A percentile compares a stretch with the other conserved stretches of the same genome.
phyloP scores from a whole-genome alignment of 2,329 filamentous ascomycete species.

The Fusarium redolens region DNA sequence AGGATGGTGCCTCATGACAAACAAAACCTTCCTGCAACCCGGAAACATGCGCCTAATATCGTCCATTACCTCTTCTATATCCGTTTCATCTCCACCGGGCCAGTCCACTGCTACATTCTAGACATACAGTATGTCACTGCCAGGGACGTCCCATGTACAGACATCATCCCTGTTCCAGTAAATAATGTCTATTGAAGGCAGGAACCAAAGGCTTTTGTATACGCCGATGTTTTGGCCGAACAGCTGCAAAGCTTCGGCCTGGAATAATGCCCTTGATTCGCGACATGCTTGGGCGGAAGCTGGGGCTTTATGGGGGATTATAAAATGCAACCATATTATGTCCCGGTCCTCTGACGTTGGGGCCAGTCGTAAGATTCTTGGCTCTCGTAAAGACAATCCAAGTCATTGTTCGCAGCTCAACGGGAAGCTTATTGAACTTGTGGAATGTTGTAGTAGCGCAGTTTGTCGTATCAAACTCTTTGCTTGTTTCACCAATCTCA shows the following conservation, averaged over 20 bases:
- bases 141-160: background rate
- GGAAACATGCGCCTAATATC: background rate
- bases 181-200: background rate
- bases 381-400: background rate
- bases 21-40: background rate
- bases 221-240: background rate
- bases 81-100: background rate
- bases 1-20: background rate
- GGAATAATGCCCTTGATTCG: background rate
- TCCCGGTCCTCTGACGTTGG: background rate
- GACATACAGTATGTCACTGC: background rate
- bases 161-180: background rate
- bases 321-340: background rate
- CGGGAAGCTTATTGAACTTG: background rate
- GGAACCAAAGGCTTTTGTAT: conserved; percentile 1
- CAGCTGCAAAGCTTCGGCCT: background rate
- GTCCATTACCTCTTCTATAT: background rate
- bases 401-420: background rate
- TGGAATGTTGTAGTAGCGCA: background rate
- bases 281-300: background rate
- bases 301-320: background rate
- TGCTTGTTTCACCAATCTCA: background rate
- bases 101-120: background rate
- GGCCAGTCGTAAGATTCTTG: background rate
- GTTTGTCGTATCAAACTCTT: background rate